phyloP scores from a whole-genome alignment of 148 eudicot species.

The Spergularia marina region DNA sequence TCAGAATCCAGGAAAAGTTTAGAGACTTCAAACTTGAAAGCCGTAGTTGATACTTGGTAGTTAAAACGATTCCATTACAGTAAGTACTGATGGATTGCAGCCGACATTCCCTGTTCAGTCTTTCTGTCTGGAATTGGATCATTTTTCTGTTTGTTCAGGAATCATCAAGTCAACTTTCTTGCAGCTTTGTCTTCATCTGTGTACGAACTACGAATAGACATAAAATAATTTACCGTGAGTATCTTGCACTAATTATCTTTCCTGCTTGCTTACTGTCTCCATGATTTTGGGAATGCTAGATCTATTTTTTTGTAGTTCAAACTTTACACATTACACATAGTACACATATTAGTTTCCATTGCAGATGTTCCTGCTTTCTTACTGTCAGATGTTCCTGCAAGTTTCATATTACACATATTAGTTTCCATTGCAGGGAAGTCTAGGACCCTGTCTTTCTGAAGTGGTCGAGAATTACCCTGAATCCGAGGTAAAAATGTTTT shows the following conservation, averaged over 20 bases:
- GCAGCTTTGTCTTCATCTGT: constrained; percentile 10
- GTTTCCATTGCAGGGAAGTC: constrained; percentile 6
- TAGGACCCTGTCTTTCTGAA: background rate
- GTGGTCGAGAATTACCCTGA: constrained; percentile 1
- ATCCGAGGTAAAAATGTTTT: background rate
- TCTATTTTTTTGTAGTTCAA: background rate
- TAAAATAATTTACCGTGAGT: background rate
- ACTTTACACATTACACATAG: background rate
- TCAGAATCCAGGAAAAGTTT: background rate
- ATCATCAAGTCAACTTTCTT: background rate
- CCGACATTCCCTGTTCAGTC: background rate
- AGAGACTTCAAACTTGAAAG: background rate
- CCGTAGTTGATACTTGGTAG: background rate
- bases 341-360: background rate
- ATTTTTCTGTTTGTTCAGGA: constrained; percentile 11
- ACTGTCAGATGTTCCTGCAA: too few species aligned
- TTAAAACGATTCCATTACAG: background rate
- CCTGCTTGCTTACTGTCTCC: constrained; percentile 1
- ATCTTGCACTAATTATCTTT: background rate
- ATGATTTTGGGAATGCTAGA: background rate
- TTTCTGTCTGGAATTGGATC: background rate
- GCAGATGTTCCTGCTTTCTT: too few species aligned
- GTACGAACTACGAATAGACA: background rate
- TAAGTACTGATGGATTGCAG: constrained; percentile 2
- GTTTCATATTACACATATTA: background rate